Evolutionary conservation across 306 rosid genomes (phyloP), one percentile per base, ranked within the genome.

Genomic region (Cicer pinnatifidum): DNA sequence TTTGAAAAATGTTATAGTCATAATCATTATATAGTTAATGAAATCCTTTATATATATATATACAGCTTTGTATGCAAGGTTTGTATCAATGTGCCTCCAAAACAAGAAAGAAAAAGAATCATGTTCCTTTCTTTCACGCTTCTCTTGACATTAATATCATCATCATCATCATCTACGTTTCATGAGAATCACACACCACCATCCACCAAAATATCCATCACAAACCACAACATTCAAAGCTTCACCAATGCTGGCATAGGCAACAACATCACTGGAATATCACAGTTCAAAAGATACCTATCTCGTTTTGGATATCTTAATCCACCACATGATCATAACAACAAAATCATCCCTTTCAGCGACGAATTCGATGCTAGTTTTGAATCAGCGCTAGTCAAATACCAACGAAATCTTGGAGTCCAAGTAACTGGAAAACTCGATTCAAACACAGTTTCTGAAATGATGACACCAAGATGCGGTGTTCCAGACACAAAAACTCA

Each of bases 391-490:
- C 17, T 88, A 0, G 23, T 54, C 4, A 79, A 20, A 10, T 88
- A 80, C 82, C 93, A 88, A 52, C 48, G 8, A 7, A 84, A 81
- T 1, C 86, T 86, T 71, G 90, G 89, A 3, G 90, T 88, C 37
- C 75, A 71, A 20, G 78, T 79, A 17, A 80, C 90, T 0, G 93
- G 89, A 0, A 79, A 76, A 82, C 89, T 88, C 48, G 88, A 88
- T 64, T 59, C 64, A 12, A 33, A 67, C 41, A 88, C 90, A 0
- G 45, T 86, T 12, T 69, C 82, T 28, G 83, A 84, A 46, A 80
- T 89, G 16, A 40, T 64, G 17, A 75, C 83, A 4, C 90, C 95
- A 12, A 82, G 91, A 73, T 89, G 91, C 16, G 89, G 96, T 33
- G 82, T 81, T n/a, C 78, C 82, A 0, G 91, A 87, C 51, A n/a